Evolutionary conservation across 2,329 filamentous ascomycete genomes (phyloP).

Genomic region (Nannizziopsis barbatae): DNA sequence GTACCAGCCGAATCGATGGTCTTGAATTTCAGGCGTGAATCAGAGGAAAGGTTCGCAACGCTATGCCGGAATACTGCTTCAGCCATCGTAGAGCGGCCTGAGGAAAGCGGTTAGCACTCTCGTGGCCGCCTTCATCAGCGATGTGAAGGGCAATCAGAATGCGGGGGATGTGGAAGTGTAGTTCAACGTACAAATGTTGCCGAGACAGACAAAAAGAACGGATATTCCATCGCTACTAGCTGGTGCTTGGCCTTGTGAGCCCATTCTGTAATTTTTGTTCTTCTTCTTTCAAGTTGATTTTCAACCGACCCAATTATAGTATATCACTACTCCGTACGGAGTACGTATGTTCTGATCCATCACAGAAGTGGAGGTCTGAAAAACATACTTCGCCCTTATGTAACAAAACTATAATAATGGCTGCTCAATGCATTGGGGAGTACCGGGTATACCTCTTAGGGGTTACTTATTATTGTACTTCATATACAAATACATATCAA

Average conservation of each 20-base stretch:
- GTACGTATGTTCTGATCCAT: no score
- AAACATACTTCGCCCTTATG: no score
- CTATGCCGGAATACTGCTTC: constrained; percentile 81
- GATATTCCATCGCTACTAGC: constrained; percentile 41
- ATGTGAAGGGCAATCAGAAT: constrained; percentile 3
- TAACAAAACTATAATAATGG: no score
- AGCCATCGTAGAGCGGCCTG: constrained; percentile 75
- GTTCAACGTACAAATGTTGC: constrained; percentile 78
- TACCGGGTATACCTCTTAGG: no score
- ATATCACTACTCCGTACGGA: no score
- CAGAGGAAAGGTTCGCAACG: constrained; percentile 49
- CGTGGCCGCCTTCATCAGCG: constrained; percentile 3
- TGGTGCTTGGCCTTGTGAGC: neutral
- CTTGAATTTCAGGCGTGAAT: constrained; percentile 41
- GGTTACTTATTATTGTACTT: no score
- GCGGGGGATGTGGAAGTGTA: constrained; percentile 30
- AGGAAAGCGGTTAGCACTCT: neutral
- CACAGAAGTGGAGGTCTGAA: no score
- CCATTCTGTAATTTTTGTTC: neutral
- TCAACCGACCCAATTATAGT: no score
- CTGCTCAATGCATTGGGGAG: no score
- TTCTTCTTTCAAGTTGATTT: no score
- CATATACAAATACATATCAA: no score
- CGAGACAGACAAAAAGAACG: constrained; percentile 89
- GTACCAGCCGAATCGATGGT: constrained; percentile 84